Base-by-base conservation (phyloP, 345 rosid genomes). In the Pistacia atlantica region DNA sequence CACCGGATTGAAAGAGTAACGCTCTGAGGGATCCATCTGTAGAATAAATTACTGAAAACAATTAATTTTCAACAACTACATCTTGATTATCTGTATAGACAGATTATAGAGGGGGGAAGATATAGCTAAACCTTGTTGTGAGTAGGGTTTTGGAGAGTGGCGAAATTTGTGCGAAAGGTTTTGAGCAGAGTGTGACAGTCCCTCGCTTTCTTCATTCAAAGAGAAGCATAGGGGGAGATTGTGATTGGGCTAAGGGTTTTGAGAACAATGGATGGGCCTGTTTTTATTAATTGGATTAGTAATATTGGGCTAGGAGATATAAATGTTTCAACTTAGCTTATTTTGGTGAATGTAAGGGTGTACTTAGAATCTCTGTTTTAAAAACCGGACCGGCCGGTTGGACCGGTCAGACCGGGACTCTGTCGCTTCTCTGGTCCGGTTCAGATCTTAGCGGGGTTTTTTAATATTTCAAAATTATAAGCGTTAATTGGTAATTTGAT, bases 1-100 rank as follows among this genome's bases (percentile, higher is more conserved):
- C 17, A 68, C 70, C 2, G 99, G 98, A 69, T 82, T 87, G 84
- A 85, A 96, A 80, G 88, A 83, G 88, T 93, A 96, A 65, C 99
- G 93, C 79, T 86, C 88, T 4, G 87, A 82, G 55, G 83, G 80
- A 72, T 85, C 91, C 95, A 86, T 89, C 87, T 85, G 80, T 9
- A 51, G 67, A n/a, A 67, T 17, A 28, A 72, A 35, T n/a, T 42
- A 42, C 9, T 8, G 46, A 13, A 66, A 20, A 37, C 31, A 57
- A 14, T 13, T 35, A 64, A 1, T 14, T 35, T 6, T 35, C 10
- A 12, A 31, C 38, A 10, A 31, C 46, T 42, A 42, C 46, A 8
- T 42, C 9, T 5, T 42, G 9, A 42, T 42, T 51, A 54, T 4
- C 57, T 16, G 2, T 54, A 13, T 54, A 16, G 4, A 4, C 4